Evolutionary conservation across 2,329 filamentous ascomycete species (phyloP), one percentile per base, ranked within the genome.

Genomic region (Hymenoscyphus fructigenus): DNA sequence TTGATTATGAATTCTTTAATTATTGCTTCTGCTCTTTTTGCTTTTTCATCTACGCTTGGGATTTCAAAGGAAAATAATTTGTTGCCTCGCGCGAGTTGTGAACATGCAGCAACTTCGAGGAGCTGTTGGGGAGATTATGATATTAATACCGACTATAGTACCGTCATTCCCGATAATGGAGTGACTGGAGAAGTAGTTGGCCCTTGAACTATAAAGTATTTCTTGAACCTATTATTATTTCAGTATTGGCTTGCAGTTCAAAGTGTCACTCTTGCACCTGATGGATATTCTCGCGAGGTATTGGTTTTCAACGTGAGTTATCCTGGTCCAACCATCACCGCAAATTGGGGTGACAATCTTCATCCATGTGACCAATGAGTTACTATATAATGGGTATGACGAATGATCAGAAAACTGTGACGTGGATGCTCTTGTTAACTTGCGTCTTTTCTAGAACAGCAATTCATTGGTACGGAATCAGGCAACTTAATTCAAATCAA

Each of bases 231-330:
- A 57, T 14, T 6, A 17, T n/a, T 2, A 20, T 9, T 28, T 32
- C 23, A 65, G 7, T 72, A 72, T 23, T 44, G 59, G n/a, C 29
- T 65, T 17, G 65, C 62, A 20, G 44, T 66, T n/a, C 63, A 62
- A 14, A 61, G 61, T 38, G 64, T 47, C 14, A 67, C 61, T 14
- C 41, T 64, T 14, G 63, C 68, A 29, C 73, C 70, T 5, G 78
- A 80, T 72, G 79, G 79, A 9, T 72, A 69, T 36, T 63, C 67
- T 2, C 72, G 71, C 38, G 90, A 91, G 71, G 85, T 92, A 66
- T 81, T 76, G 32, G 63, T 50, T 57, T 59, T 65, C 60, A 65
- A 67, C 32, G 41, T 41, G 20, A 10, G 17, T 44, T 65, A 50
- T 56, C 62, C 65, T 17, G 62, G 65, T 26, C 65, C 65, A 10